Evolutionary conservation across 2,329 filamentous ascomycete genomes (phyloP), one percentile per base, ranked within the genome.

Genomic region (Pseudocercospora fuligena): DNA sequence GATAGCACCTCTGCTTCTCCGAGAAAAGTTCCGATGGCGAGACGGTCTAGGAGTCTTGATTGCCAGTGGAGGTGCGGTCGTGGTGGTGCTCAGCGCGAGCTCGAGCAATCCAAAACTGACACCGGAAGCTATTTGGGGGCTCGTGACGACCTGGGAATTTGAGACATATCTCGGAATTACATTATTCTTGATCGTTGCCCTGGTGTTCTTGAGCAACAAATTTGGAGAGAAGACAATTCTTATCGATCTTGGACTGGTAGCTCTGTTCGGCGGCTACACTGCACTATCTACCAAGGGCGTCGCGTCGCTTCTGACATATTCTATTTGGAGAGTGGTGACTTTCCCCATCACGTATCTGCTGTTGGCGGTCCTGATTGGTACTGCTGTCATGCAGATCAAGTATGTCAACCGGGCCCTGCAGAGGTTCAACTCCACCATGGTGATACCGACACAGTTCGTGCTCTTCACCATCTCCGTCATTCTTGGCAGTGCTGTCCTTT

Each of bases 391-490:
- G 91, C 95, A 99, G 81, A 94, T 99, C 73, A 94, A 93, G 77
- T 99, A 98, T 77, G 87, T 99, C 77, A 99, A 98, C 81, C 92
- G 88, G 60, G 90, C 90, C 0, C 84, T 99, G 61, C 94, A 97
- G 78, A 89, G 92, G 56, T 99, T 98, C 82, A 93, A 97, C 79
- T 97, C 95, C 6, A 99, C 95, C 0, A 93, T 97, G 78, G 95
- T 99, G 72, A 99, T 99, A 69, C 95, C 95, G 0, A 95, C 95
- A 14, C 95, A 99, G 76, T 99, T 99, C 74, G 95, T 99, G 59
- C 87, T 96, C 69, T 99, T 99, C 78, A 99, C 95, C 0, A 85
- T 99, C 7, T 97, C 92, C 5, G 95, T 98, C 69, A 98, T 99
- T 73, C 85, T 97, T 60, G 95, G 95, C 64, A 97, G 94, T 74